Conservation (phyloP, 257 asterid species). For the Solanum clarkiae region DNA sequence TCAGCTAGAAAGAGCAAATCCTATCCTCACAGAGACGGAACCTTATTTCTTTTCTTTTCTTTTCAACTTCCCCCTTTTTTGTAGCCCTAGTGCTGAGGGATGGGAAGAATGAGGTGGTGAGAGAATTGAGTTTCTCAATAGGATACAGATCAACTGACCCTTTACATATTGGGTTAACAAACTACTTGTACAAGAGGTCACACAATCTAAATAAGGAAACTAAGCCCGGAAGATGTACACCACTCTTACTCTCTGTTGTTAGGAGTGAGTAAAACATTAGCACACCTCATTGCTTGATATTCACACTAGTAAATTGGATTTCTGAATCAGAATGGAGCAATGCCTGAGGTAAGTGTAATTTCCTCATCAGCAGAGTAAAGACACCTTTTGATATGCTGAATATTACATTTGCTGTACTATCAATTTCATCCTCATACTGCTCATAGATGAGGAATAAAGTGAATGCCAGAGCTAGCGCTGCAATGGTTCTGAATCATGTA, state of each 20-base stretch:
- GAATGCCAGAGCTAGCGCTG: constrained; percentile 64
- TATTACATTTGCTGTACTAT: constrained; percentile 8
- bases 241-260: not conserved
- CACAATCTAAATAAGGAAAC: not conserved
- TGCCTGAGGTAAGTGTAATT: constrained; percentile 2
- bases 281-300: not conserved
- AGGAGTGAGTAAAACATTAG: not conserved
- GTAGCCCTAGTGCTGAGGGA: not conserved
- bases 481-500: constrained; percentile 13
- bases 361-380: constrained; percentile 1
- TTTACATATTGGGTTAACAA: not conserved
- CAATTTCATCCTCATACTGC: constrained; percentile 80
- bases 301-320: not conserved
- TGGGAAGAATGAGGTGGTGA: not conserved
- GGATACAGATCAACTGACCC: not conserved
- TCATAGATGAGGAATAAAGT: constrained; percentile 59
- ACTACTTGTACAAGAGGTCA: not conserved
- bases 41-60: not conserved
- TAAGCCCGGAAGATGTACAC: not conserved
- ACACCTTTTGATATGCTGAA: constrained; percentile 1
- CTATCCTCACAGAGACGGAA: not conserved
- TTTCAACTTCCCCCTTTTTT: not conserved
- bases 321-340: not conserved
- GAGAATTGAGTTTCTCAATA: not conserved
- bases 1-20: not conserved